Evolutionary conservation across 768 basidiomycete genomes (phyloP), one percentile per base, ranked within the genome.

Genomic region (Tulasnella calospora): DNA sequence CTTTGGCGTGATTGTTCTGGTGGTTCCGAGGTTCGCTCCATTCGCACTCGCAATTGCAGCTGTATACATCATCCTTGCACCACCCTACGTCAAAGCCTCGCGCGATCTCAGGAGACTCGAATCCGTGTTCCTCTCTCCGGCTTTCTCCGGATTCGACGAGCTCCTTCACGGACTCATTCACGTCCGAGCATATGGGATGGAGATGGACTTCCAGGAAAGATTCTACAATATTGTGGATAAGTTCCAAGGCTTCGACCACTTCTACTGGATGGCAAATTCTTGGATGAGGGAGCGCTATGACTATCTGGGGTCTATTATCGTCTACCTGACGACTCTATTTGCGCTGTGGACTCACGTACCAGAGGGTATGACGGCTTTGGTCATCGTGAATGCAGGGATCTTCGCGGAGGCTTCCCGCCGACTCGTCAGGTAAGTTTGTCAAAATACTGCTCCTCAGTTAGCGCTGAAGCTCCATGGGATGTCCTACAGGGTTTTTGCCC

Each of bases 221-320:
- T 92, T 92, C 81, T 92, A 92, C 82, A 80, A 81, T 46, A 88
- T 87, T 82, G 90, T 90, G 67, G 83, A 83, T 80, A 90, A 87
- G 81, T 92, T 92, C 82, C 92, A 92, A 82, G 88, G 89, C 8
- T 91, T 89, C 82, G 90, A 92, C 82, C 91, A 92, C 81, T 88
- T 88, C 76, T 92, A 91, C 83, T 81, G 82, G 90, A 86, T 91
- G 57, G 89, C 92, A 10, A 89, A 88, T 72, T 89, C 87, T 23
- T 92, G 92, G 92, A 85, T 92, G 71, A 86, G 88, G 79, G 92
- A 90, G 89, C 85, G 92, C 86, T 92, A 93, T 81, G 92, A 93
- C 81, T 91, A 91, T 12, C 86, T 93, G 27, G 92, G 92, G 41
- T 92, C 92, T 7, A 84, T 92, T 2, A 90, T 93, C 36, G 91